These are phyloP conservation scores for Kitagawia praeruptora DNA, from an alignment of 129 eudicot species.

Conservation along the genomic window DNA sequence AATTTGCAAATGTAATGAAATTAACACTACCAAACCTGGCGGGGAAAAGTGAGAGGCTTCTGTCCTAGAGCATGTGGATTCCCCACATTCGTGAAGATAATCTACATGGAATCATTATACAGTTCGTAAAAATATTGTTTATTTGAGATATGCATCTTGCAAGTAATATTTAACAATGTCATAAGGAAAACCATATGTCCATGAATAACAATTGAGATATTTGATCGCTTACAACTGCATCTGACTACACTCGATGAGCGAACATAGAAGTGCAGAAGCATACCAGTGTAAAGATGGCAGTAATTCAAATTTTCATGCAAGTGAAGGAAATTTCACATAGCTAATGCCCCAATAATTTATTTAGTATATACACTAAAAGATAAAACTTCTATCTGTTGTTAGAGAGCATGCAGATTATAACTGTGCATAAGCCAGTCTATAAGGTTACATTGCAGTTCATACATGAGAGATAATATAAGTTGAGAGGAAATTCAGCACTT, in stretches of 20 bases:
- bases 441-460: not conserved
- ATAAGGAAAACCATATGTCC: not conserved
- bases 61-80: slow-evolving; percentile 99
- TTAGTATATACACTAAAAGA: too few relatives aligned
- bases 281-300: not conserved
- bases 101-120: slow-evolving; percentile 34
- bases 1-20: not conserved
- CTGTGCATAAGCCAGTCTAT: not conserved
- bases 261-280: not conserved
- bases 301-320: not conserved
- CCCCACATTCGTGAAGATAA: slow-evolving; percentile 96
- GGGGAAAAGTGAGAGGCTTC: slow-evolving; percentile 97
- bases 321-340: not conserved
- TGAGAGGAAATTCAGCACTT: not conserved
- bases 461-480: not conserved
- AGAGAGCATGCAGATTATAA: not conserved
- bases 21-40: slow-evolving; percentile 51
- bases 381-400: not conserved
- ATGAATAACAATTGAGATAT: not conserved
- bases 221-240: not conserved
- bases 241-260: not conserved
- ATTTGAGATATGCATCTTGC: not conserved
- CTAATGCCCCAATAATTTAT: not conserved
- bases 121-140: not conserved
- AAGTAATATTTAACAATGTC: not conserved